Conservation (phyloP, 2,329 filamentous ascomycete genomes). For the Falciphora oryzae region DNA sequence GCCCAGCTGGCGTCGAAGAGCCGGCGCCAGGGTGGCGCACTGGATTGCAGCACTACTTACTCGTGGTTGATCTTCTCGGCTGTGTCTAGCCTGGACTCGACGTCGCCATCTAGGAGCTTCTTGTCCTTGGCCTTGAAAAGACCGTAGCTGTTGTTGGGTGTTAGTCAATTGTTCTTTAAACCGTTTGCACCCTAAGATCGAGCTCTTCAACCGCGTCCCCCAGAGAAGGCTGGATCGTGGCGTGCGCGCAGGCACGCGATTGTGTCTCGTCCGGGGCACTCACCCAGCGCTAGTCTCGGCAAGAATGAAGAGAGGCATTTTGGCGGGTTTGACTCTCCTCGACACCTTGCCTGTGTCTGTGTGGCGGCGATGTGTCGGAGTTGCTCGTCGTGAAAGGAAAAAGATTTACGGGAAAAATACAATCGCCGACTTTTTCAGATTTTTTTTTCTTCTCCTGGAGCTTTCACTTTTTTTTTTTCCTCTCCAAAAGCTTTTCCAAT, state of each 20-base stretch:
- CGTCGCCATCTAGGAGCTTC: slow-evolving; percentile 87
- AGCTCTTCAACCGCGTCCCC: slow-evolving; percentile 4
- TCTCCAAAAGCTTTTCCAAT: slow-evolving; percentile 10
- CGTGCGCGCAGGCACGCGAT: background rate
- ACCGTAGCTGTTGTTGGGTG: slow-evolving; percentile 67
- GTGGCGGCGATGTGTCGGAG: background rate
- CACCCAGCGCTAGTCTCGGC: slow-evolving; percentile 83
- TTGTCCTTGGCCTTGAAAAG: slow-evolving; percentile 98
- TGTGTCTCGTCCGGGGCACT: slow-evolving; percentile 27
- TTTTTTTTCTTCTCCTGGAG: slow-evolving; percentile 19
- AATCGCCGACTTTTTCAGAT: slow-evolving; percentile 16
- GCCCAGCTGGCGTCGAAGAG: background rate
- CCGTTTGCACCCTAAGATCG: no score
- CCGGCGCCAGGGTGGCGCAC: slow-evolving; percentile 12
- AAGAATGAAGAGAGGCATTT: slow-evolving; percentile 87
- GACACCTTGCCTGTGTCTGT: background rate
- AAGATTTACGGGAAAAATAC: slow-evolving; percentile 14
- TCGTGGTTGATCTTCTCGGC: slow-evolving; percentile 82
- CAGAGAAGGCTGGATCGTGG: background rate
- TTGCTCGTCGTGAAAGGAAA: background rate
- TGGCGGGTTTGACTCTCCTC: slow-evolving; percentile 26
- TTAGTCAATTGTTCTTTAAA: background rate
- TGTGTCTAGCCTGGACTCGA: slow-evolving; percentile 64
- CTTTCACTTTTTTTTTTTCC: slow-evolving; percentile 11
- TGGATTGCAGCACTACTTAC: slow-evolving; percentile 45